Conservation (phyloP, 345 rosid genomes). For the Hibiscus mutabilis region DNA sequence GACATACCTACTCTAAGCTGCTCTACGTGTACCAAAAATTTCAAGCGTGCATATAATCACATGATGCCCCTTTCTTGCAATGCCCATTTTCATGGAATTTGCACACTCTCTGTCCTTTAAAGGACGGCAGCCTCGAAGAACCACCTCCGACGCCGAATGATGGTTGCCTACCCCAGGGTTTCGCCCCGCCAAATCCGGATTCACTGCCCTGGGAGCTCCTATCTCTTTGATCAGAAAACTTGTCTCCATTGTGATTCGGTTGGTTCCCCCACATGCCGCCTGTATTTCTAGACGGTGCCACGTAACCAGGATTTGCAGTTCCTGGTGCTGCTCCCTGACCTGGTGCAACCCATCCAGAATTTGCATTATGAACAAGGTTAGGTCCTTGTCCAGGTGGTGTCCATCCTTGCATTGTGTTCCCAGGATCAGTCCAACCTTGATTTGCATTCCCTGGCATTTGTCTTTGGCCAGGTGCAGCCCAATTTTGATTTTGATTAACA, state of each 20-base stretch:
- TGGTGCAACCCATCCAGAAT: slow-evolving; percentile 39
- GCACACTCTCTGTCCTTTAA: slow-evolving; percentile 60
- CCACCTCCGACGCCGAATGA: slow-evolving; percentile 42
- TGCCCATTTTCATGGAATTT: slow-evolving; percentile 51
- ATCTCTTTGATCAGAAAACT: slow-evolving; percentile 36
- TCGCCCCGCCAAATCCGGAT: slow-evolving; percentile 47
- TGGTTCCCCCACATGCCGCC: slow-evolving; percentile 47
- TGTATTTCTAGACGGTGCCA: slow-evolving; percentile 31
- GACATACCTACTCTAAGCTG: background rate
- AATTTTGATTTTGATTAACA: slow-evolving; percentile 39
- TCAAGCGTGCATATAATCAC: slow-evolving; percentile 57
- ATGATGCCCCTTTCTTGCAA: slow-evolving; percentile 68
- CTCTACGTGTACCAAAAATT: slow-evolving; percentile 13
- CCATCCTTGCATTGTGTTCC: slow-evolving; percentile 38
- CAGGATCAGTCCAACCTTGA: slow-evolving; percentile 50
- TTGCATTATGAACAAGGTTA: slow-evolving; percentile 25
- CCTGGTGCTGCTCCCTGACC: slow-evolving; percentile 38
- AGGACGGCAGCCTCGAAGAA: slow-evolving; percentile 29
- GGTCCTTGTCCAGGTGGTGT: slow-evolving; percentile 46
- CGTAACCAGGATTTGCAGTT: slow-evolving; percentile 29
- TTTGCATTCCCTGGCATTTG: slow-evolving; percentile 45
- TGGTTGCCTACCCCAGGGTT: slow-evolving; percentile 50
- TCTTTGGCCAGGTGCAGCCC: slow-evolving; percentile 48
- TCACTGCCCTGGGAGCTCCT: slow-evolving; percentile 39
- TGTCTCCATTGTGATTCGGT: slow-evolving; percentile 48